phyloP scores from a whole-genome alignment of 495 filamentous ascomycete genomes.

The Elasticomyces elasticus region DNA sequence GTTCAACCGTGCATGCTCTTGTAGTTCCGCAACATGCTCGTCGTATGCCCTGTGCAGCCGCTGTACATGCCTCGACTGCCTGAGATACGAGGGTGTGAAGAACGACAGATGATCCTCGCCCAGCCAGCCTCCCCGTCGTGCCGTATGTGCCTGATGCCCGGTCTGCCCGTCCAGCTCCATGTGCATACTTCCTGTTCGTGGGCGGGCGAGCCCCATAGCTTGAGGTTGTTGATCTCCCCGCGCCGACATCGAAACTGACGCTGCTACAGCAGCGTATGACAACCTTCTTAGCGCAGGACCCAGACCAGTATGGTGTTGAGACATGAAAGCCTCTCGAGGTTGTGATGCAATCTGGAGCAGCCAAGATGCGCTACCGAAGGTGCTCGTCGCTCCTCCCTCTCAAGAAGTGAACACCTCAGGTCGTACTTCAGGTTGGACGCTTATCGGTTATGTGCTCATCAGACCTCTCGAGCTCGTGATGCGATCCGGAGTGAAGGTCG shows the following conservation, averaged over 20 bases:
- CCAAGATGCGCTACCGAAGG: too few relatives aligned
- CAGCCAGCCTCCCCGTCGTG: constrained; percentile 14
- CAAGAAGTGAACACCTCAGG: too few relatives aligned
- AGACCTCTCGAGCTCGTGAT: constrained; percentile 2
- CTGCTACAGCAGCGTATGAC: constrained; percentile 71
- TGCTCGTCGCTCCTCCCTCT: too few relatives aligned
- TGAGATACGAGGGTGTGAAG: constrained; percentile 75
- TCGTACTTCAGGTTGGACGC: not conserved
- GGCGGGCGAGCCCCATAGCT: constrained; percentile 23
- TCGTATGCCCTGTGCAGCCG: constrained; percentile 60
- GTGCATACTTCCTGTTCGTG: constrained; percentile 26
- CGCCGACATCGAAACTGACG: not conserved
- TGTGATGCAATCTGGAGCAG: too few relatives aligned
- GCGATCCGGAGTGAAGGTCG: not conserved
- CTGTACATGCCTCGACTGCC: constrained; percentile 64
- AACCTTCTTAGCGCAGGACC: constrained; percentile 23
- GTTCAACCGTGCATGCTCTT: constrained; percentile 17
- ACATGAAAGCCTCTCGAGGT: constrained; percentile 2
- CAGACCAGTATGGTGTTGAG: not conserved
- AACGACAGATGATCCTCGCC: constrained; percentile 36
- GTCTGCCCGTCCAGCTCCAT: constrained; percentile 32
- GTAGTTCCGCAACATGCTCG: constrained; percentile 43
- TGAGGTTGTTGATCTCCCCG: constrained; percentile 13
- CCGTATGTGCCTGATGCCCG: not conserved
- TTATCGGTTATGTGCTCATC: not conserved